Evolutionary conservation across 1,284 basidiomycete species (phyloP), one percentile per base, ranked within the genome.

Genomic region (Neolentinus lepideus): DNA sequence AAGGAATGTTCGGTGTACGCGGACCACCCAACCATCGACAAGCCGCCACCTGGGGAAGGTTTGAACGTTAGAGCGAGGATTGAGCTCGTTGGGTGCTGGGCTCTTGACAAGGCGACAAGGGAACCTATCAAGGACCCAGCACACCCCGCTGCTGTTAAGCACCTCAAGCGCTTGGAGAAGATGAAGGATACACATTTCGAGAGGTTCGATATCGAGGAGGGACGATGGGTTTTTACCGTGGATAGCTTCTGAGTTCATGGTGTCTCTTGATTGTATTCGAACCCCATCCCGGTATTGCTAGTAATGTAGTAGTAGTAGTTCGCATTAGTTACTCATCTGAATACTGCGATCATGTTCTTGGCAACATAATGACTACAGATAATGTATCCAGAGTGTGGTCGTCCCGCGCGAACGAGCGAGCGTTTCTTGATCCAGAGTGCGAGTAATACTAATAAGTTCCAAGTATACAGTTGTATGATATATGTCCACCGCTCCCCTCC

Each of bases 1-100:
- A 91, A 92, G 74, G 92, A 97, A 69, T 91, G 92, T 64, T 87
- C 84, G 56, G 94, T 99, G 52, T 99, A 99, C 70, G 94, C 94
- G 1, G 93, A 97, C 60, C 85, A 83, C 56, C 85, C 87, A 55
- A 83, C 88, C 21, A 79, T 78, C 52, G 85, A 92, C 67, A 93
- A 94, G 66, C 90, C 91, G 1, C 79, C 83, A 3, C 78, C 84
- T 25, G 94, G 96, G 25, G 77, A 86, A 33, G 97, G 95, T 12
- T 76, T 99, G 57, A 99, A 99, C 66, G 92, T 95, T 14, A 84
- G 81, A 26, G 93, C 96, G 21, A 78, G 80, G 57, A 85, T 99
- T 63, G 79, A 82, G 53, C 76, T 99, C 33, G 75, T 92, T 60
- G 79, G 84, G 47, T 95, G 93, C 74, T 99, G 91, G 88, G 81